Evolutionary conservation across 2,329 filamentous ascomycete genomes (phyloP), one percentile per base, ranked within the genome.

Genomic region (Alternaria consortialis): DNA sequence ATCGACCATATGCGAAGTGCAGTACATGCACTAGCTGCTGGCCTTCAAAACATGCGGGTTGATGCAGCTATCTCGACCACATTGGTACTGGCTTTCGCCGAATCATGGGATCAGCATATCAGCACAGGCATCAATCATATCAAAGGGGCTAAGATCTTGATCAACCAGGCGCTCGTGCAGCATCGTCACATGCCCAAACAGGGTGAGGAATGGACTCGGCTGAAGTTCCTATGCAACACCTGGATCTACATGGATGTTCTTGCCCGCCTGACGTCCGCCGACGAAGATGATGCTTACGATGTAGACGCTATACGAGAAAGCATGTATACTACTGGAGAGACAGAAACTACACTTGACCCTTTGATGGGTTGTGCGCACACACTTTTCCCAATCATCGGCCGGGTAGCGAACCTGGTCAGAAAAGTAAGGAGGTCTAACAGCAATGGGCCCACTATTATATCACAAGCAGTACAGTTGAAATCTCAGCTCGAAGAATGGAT

Each of bases 171-270:
- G 5, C 76, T 91, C 25, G 76, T 80, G 57, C 77, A 83, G 67
- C 82, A 85, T 71, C 76, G 79, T 64, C 74, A 74, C 32, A 68
- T 71, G 9, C 78, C 81, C 40, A 69, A 80, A 51, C 72, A 70
- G n/a, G 84, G 82, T 4, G 73, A 77, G 23, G 75, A 78, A 47
- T 72, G 74, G 65, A 79, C 82, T 39, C 80, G 88, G 7, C 79
- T 91, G 25, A 86, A 86, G 56, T 91, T 91, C 67, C 80, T 92
- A 17, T 90, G 88, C 77, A 91, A 91, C 70, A 87, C 87, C 4
- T 91, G 88, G 87, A 84, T 91, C 7, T 92, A 91, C 69, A 89
- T 91, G 85, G 88, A 91, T 72, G 90, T 91, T 29, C 88, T 91
- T 63, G 87, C 89, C 25, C 85, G 89, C 13, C 79, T 92, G 50